Evolutionary conservation across 2,329 filamentous ascomycete genomes (phyloP).

Genomic region (Eurotiales sp.): DNA sequence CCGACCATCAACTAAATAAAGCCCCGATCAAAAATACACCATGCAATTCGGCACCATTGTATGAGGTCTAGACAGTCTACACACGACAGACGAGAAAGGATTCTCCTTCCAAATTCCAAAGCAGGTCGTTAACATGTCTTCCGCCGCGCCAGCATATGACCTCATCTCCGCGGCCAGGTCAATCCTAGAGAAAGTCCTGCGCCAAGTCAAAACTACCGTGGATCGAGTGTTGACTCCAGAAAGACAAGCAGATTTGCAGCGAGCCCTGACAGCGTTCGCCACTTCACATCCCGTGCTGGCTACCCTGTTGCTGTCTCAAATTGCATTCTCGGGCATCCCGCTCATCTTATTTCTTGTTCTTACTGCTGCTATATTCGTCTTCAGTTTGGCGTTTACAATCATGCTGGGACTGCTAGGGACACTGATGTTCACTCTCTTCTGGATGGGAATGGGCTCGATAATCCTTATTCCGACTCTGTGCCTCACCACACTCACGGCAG

Average conservation of each 20-base stretch:
- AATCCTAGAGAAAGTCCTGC: constrained; percentile 7
- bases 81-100: not conserved
- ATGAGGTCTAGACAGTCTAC: not conserved
- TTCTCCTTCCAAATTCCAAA: not conserved
- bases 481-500: constrained; percentile 7
- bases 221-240: constrained; percentile 58
- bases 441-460: constrained; percentile 16
- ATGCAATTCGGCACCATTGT: not conserved
- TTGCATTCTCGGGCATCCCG: constrained; percentile 63
- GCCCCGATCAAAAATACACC: not conserved
- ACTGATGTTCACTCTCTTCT: constrained; percentile 50
- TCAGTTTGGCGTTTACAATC: constrained; percentile 60
- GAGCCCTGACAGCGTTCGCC: constrained; percentile 55
- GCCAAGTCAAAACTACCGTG: constrained; percentile 24
- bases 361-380: constrained; percentile 57
- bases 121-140: not conserved
- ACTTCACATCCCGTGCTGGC: constrained; percentile 64
- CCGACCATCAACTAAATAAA: no score
- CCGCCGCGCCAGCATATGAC: not conserved
- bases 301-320: constrained; percentile 63
- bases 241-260: constrained; percentile 56
- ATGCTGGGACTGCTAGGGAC: constrained; percentile 61
- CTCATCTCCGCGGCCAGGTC: constrained; percentile 3
- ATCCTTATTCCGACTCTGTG: constrained; percentile 15
- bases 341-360: constrained; percentile 67